phyloP scores from a whole-genome alignment of 2,329 filamentous ascomycete genomes.

The Karstenula rhodostoma region DNA sequence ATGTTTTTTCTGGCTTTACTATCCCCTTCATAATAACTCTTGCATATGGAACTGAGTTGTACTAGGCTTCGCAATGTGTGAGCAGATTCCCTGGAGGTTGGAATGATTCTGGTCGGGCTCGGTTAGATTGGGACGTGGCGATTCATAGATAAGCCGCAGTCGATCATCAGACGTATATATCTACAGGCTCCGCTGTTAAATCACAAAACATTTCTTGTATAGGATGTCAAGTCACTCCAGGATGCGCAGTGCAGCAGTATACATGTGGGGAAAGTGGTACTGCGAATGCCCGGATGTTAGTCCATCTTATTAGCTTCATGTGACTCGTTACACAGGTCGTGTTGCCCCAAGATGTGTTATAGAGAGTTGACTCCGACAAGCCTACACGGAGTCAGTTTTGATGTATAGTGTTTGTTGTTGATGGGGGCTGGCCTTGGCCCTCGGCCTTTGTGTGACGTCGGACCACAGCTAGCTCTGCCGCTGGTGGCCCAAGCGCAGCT shows the following conservation, averaged over 20 bases:
- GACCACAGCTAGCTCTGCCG: neutral
- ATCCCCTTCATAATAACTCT: too few relatives aligned
- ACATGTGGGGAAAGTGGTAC: neutral
- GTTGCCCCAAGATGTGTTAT: neutral
- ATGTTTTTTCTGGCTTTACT: too few relatives aligned
- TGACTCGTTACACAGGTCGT: neutral
- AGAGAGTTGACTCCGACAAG: neutral
- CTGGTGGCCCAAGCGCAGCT: constrained; percentile 8
- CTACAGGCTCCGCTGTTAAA: neutral
- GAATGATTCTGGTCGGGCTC: too few relatives aligned
- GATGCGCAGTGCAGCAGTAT: neutral
- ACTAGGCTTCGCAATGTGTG: too few relatives aligned
- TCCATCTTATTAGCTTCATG: neutral
- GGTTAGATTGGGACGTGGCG: too few relatives aligned
- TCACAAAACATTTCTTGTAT: neutral
- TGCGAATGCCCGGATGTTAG: neutral
- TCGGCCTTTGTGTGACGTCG: neutral
- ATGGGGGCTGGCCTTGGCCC: neutral
- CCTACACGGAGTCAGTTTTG: neutral
- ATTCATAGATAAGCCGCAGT: too few relatives aligned
- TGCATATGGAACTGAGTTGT: too few relatives aligned
- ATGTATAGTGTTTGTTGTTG: neutral
- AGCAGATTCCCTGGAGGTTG: too few relatives aligned
- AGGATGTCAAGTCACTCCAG: neutral
- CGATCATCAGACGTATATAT: too few relatives aligned